A percentile compares a stretch with the other conserved stretches of the same genome.
Conservation (phyloP, 352 stramenopile species). For the Plasmopara muralis region DNA sequence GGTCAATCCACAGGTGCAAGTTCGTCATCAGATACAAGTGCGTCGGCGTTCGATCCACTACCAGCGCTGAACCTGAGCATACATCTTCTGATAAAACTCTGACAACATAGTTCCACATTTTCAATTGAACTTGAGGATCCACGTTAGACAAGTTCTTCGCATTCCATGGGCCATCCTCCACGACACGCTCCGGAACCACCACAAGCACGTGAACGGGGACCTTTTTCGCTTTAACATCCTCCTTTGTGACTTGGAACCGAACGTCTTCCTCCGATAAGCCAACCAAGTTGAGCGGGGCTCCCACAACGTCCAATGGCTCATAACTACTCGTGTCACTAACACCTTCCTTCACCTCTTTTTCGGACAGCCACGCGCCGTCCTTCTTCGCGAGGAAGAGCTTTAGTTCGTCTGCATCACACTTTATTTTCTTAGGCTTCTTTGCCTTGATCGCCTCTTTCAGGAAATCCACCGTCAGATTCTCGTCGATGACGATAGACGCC, state of each 20-base stretch:
- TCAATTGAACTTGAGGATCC: background rate
- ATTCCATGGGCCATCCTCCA: background rate
- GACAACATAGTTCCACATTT: conserved; percentile 1
- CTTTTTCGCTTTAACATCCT: background rate
- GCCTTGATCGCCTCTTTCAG: background rate
- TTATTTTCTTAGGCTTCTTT: background rate
- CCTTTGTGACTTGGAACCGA: background rate
- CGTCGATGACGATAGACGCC: background rate
- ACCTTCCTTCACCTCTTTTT: conserved; percentile 1
- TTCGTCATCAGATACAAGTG: conserved; percentile 7
- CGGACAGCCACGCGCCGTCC: background rate
- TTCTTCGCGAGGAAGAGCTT: background rate
- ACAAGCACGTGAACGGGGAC: background rate
- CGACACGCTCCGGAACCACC: background rate
- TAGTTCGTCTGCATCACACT: background rate
- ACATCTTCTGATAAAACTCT: background rate
- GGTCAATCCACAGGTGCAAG: conserved; percentile 2
- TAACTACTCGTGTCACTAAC: conserved; percentile 3
- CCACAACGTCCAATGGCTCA: conserved; percentile 2
- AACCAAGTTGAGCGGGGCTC: conserved; percentile 1
- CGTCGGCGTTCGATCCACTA: conserved; percentile 1
- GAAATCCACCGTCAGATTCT: no score
- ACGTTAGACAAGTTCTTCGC: background rate
- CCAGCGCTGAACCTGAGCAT: conserved; percentile 1
- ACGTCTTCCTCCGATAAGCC: conserved; percentile 1